Evolutionary conservation across 1,139 yeast genomes (phyloP), one percentile per base, ranked within the genome.

Genomic region (Magnusiomyces ingens): DNA sequence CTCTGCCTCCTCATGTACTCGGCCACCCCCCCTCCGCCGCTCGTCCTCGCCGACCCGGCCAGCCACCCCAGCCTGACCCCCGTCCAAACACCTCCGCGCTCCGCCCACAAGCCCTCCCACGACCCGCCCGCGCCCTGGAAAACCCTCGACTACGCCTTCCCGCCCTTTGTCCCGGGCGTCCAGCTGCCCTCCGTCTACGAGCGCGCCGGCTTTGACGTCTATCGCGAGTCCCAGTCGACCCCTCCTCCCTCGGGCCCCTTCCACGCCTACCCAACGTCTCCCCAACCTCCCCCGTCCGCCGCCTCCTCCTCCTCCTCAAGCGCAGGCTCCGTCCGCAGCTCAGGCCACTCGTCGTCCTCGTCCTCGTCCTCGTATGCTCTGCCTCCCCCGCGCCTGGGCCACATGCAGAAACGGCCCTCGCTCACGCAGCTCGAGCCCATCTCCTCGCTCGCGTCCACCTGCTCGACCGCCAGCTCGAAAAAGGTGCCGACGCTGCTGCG

Each of bases 181-280:
- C 62, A 60, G 12, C 51, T 59, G 43, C 67, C 64, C 37, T 64
- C 68, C 29, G 74, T 71, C n/a, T 71, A 69, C 54, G 74, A 71
- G 56, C 66, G 74, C 21, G 74, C 74, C 10, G 74, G 74, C 13
- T 71, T 71, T 52, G 73, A 69, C 41, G 70, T 71, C 51, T 66
- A 68, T 57, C 22, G 19, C 3, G 21, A 32, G 13, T 40, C 19
- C 17, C 10, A 21, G 21, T 15, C 10, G n/a, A n/a, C 43, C 19
- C 3, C 18, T 40, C 18, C n/a, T 17, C 17, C 43, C 10, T 40
- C 19, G 2, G 19, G 2, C 10, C 2, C 43, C 17, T 15, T 8
- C 32, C 8, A 4, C 17, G 2, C 19, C 43, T 11, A 2, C 43
- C 6, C 13, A 40, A 40, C 19, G 22, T 40, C 3, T 15, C 17